Percentiles rank a stretch among this genome's conserved stretches.
phyloP scores from a whole-genome alignment of 2,329 filamentous ascomycete genomes.

The Nemania sp. region DNA sequence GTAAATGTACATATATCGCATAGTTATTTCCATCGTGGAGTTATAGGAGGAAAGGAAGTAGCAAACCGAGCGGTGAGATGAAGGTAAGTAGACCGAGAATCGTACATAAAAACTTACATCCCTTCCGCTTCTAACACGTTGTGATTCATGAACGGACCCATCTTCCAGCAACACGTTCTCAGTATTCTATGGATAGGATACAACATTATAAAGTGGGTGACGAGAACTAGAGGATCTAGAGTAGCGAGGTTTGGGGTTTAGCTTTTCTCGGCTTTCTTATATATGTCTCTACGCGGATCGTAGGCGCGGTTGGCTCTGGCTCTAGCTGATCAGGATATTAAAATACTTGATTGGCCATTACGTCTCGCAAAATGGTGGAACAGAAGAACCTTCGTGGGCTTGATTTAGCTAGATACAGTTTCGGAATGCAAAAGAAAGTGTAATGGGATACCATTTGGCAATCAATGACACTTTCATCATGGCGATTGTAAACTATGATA shows the following conservation, averaged over 20 bases:
- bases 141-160: conserved; percentile 24
- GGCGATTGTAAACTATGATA: not conserved
- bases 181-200: too few relatives aligned
- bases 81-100: conserved; percentile 20
- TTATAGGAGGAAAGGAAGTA: conserved; percentile 6
- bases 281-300: too few relatives aligned
- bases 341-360: too few relatives aligned
- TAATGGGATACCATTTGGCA: too few relatives aligned
- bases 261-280: not conserved
- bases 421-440: too few relatives aligned
- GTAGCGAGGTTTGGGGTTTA: not conserved
- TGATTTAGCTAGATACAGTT: too few relatives aligned
- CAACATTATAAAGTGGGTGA: not conserved
- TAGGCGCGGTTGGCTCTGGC: too few relatives aligned
- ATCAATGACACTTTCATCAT: not conserved
- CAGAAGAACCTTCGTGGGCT: too few relatives aligned
- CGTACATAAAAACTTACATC: conserved; percentile 24
- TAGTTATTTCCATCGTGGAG: conserved; percentile 32
- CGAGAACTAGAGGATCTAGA: not conserved
- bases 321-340: too few relatives aligned
- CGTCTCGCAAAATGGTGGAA: too few relatives aligned
- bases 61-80: conserved; percentile 3
- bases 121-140: conserved; percentile 15
- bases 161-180: not conserved
- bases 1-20: conserved; percentile 48